Percentiles rank a stretch among this genome's conserved stretches.
phyloP scores from a whole-genome alignment of 2,329 filamentous ascomycete genomes.

The Apiospora rasikravindrae region DNA sequence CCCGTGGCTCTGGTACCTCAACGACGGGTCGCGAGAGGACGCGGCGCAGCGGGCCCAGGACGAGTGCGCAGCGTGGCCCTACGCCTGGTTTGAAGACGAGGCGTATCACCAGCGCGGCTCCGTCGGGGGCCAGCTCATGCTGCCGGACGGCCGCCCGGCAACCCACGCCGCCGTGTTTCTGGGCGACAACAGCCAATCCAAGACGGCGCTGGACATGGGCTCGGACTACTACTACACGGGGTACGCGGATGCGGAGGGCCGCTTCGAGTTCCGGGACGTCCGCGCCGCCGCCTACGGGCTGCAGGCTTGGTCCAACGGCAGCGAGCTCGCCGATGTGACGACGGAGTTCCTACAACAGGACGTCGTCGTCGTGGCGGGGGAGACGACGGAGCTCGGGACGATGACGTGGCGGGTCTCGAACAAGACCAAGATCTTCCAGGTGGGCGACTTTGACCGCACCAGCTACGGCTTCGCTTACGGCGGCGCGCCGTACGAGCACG shows the following conservation, averaged over 20 bases:
- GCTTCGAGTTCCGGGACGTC: conserved; percentile 50
- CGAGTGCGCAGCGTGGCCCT: conserved; percentile 53
- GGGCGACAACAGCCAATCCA: conserved; percentile 51
- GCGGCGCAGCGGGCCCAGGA: conserved; percentile 44
- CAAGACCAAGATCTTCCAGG: conserved; percentile 51
- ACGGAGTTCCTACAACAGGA: conserved; percentile 49
- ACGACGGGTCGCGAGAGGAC: conserved; percentile 52
- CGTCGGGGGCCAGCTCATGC: conserved; percentile 48
- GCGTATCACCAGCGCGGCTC: conserved; percentile 55
- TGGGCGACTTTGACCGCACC: conserved; percentile 54
- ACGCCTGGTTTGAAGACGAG: conserved; percentile 52
- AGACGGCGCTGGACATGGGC: conserved; percentile 53
- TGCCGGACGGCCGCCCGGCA: conserved; percentile 55
- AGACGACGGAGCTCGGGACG: conserved; percentile 43
- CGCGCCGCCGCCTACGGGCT: conserved; percentile 51
- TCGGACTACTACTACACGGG: conserved; percentile 55
- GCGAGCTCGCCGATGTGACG: conserved; percentile 48
- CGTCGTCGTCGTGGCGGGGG: conserved; percentile 41
- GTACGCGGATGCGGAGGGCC: conserved; percentile 48
- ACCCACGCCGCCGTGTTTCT: conserved; percentile 55
- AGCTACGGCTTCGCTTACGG: conserved; percentile 49
- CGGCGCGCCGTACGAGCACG: conserved; percentile 50
- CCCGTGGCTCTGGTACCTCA: conserved; percentile 52
- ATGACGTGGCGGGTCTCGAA: conserved; percentile 47
- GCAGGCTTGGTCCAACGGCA: conserved; percentile 56